These are phyloP conservation scores for Diaporthe aspalathi DNA, from an alignment of 2,329 filamentous ascomycete species.

Conservation along the genomic window DNA sequence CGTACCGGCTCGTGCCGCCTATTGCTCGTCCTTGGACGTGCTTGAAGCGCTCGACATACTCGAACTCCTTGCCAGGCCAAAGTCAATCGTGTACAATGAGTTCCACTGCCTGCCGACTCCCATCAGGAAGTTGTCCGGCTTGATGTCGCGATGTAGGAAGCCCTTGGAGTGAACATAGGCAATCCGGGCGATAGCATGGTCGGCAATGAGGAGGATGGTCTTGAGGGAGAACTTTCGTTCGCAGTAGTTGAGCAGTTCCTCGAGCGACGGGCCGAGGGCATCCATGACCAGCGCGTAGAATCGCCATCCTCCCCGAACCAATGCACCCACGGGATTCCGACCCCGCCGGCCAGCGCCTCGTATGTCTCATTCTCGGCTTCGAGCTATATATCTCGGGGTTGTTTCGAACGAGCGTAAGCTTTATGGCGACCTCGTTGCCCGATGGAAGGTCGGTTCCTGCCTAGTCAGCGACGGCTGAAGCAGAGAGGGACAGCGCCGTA, in stretches of 20 bases:
- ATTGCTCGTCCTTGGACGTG: constrained; percentile 99
- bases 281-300: constrained; percentile 99
- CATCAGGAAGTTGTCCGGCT: constrained; percentile 99
- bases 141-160: constrained; percentile 99
- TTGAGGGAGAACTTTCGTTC: constrained; percentile 99
- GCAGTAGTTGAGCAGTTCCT: constrained; percentile 99
- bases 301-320: constrained; percentile 99
- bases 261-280: constrained; percentile 91
- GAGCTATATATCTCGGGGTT: constrained; percentile 98
- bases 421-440: constrained; percentile 98
- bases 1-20: constrained; percentile 97
- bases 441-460: constrained; percentile 97
- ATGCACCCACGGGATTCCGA: constrained; percentile 97
- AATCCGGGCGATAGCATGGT: constrained; percentile 98
- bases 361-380: constrained; percentile 98
- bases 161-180: constrained; percentile 99
- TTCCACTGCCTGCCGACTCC: constrained; percentile 98
- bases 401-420: constrained; percentile 98
- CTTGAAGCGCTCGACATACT: constrained; percentile 97
- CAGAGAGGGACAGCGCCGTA: neutral
- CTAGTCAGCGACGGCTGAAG: neutral
- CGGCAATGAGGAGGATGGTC: constrained; percentile 94
- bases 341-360: constrained; percentile 89
- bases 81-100: constrained; percentile 99
- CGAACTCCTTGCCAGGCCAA: constrained; percentile 99